Percentiles rank a stretch among this genome's conserved stretches.
These are phyloP conservation scores for Apiotrichum veenhuisii DNA, from an alignment of 1,284 basidiomycete genomes.

Conservation along the genomic window DNA sequence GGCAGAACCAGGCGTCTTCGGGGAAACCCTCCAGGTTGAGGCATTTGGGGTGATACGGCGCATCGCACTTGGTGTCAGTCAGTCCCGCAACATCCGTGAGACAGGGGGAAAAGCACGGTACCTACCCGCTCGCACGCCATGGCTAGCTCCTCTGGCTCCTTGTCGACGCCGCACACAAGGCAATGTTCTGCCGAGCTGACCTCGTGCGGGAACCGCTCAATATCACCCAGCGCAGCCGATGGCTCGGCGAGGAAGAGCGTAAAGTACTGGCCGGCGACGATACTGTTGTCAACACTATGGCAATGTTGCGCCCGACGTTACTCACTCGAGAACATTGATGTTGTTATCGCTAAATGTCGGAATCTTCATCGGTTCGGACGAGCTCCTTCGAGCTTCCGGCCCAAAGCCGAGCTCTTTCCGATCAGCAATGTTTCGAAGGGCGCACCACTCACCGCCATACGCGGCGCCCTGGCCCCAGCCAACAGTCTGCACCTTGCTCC, in stretches of 20 bases:
- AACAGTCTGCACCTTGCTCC: constrained; percentile 52
- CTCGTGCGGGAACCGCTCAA: constrained; percentile 69
- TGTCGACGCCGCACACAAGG: constrained; percentile 60
- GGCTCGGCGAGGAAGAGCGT: constrained; percentile 74
- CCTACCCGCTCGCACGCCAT: constrained; percentile 82
- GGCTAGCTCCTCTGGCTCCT: constrained; percentile 64
- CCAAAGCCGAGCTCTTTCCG: constrained; percentile 73
- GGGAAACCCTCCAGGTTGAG: constrained; percentile 68
- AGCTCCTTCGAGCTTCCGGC: constrained; percentile 72
- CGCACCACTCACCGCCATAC: constrained; percentile 12
- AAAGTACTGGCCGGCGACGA: constrained; percentile 80
- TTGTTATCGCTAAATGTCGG: constrained; percentile 59
- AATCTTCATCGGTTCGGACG: constrained; percentile 75
- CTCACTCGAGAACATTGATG: constrained; percentile 73
- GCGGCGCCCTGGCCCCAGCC: constrained; percentile 18
- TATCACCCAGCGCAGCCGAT: constrained; percentile 60
- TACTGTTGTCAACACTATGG: constrained; percentile 50
- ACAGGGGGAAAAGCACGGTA: not conserved
- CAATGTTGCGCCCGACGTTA: constrained; percentile 3
- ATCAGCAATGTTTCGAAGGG: constrained; percentile 43
- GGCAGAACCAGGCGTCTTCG: constrained; percentile 90
- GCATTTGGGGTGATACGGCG: constrained; percentile 79
- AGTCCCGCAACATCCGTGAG: not conserved
- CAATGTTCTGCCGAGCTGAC: constrained; percentile 68
- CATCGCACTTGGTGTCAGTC: constrained; percentile 64